phyloP scores from a whole-genome alignment of 108 stramenopile species.

The Skeletonema marinoi region DNA sequence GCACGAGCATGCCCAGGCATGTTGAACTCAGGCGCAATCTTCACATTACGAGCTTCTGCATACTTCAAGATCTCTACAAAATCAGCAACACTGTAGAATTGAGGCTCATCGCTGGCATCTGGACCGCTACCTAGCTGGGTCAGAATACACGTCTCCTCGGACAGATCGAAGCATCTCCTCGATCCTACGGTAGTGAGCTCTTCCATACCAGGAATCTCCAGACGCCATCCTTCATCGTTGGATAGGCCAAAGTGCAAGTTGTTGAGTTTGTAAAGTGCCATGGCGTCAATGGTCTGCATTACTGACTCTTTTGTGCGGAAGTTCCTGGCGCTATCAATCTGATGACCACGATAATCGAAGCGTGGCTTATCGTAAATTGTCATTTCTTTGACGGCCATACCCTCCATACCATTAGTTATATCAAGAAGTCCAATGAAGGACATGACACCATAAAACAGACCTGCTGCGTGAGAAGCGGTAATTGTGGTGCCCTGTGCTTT shows the following conservation, averaged over 20 bases:
- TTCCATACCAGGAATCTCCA: neutral
- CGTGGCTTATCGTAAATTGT: conserved; percentile 60
- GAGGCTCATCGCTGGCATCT: conserved; percentile 1
- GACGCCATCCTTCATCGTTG: conserved; percentile 66
- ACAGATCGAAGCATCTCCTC: conserved; percentile 35
- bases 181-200: conserved; percentile 1
- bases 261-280: conserved; percentile 77
- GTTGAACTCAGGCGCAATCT: conserved; percentile 76
- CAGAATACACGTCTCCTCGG: conserved; percentile 46
- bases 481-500: neutral
- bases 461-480: neutral
- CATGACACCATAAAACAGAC: conserved; percentile 16
- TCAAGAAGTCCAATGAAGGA: conserved; percentile 14
- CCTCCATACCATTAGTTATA: neutral
- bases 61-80: conserved; percentile 52
- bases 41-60: conserved; percentile 62
- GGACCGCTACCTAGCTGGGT: neutral
- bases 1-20: conserved; percentile 69
- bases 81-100: conserved; percentile 49
- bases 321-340: conserved; percentile 83
- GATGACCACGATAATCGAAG: conserved; percentile 73
- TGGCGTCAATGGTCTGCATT: conserved; percentile 59
- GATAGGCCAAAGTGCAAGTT: conserved; percentile 81
- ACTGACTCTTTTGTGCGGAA: conserved; percentile 67
- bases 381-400: conserved; percentile 16